phyloP scores from a whole-genome alignment of 2,329 filamentous ascomycete species.

The Colletotrichum tanaceti region DNA sequence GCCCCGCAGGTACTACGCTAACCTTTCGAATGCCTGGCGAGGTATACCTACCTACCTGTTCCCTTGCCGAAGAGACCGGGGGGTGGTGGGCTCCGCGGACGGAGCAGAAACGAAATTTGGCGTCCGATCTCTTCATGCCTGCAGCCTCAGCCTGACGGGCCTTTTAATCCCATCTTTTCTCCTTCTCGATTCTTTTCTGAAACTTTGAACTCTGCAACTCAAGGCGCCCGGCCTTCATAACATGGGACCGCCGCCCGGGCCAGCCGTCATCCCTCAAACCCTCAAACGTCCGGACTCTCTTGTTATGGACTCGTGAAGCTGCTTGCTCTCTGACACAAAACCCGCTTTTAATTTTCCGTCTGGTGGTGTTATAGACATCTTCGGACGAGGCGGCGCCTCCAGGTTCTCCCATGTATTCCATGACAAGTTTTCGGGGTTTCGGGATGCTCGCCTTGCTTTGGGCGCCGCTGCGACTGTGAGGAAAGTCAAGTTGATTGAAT shows the following conservation, averaged over 20 bases:
- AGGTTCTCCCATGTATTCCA: conserved; percentile 1
- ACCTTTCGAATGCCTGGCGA: no score
- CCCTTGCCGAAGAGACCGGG: conserved; percentile 8
- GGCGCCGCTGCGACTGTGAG: background rate
- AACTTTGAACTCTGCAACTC: conserved; percentile 30
- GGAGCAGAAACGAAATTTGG: conserved; percentile 34
- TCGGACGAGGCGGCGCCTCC: background rate
- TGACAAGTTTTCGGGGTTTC: background rate
- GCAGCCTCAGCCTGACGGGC: conserved; percentile 14
- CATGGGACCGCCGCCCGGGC: conserved; percentile 13
- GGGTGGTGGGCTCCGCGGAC: conserved; percentile 10
- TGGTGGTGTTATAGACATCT: background rate
- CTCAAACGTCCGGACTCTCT: background rate
- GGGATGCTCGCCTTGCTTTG: conserved; percentile 24
- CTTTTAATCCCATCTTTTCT: conserved; percentile 13
- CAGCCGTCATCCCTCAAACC: background rate
- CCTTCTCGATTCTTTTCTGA: conserved; percentile 28
- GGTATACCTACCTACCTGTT: no score
- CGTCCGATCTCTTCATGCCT: conserved; percentile 30
- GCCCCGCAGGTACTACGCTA: no score
- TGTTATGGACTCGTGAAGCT: background rate
- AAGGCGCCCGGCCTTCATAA: conserved; percentile 4
- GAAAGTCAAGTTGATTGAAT: conserved; percentile 12
- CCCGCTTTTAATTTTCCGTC: background rate
- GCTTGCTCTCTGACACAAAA: conserved; percentile 11